Evolutionary conservation across 2,329 filamentous ascomycete genomes (phyloP).

Genomic region (Penicillium freii): DNA sequence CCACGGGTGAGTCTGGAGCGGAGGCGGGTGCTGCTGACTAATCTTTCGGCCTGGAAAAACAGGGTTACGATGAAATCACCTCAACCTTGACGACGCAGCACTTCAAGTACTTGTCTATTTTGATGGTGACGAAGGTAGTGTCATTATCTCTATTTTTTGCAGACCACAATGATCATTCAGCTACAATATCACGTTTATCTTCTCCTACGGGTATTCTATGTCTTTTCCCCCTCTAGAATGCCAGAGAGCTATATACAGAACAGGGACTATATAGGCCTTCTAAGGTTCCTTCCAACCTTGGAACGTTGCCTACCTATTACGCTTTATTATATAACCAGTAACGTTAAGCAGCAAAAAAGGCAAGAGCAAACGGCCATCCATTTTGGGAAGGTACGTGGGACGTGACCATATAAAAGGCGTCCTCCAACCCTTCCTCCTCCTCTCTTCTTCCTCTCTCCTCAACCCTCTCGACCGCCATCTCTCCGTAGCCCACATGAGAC

Average conservation of each 20-base stretch:
- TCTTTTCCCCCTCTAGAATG: no score
- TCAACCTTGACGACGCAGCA: neutral
- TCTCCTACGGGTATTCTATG: no score
- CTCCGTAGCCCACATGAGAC: neutral
- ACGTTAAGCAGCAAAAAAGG: neutral
- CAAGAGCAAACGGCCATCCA: neutral
- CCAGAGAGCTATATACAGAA: no score
- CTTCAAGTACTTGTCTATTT: neutral
- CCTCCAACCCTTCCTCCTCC: neutral
- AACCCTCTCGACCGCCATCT: neutral
- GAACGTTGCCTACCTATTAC: no score
- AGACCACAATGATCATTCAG: fast-evolving
- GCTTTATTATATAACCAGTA: neutral
- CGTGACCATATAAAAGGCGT: neutral
- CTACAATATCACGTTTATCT: no score
- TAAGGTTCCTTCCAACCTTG: no score
- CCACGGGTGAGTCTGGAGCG: slow-evolving; percentile 3
- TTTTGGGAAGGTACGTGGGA: neutral
- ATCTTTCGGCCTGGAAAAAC: no score
- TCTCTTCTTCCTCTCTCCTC: neutral
- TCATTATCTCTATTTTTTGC: no score
- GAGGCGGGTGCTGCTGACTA: neutral
- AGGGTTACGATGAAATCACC: no score
- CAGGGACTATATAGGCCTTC: no score
- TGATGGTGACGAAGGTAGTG: neutral